These are phyloP conservation scores for Orychophragmus violaceus DNA, from an alignment of 345 rosid genomes.

Conservation along the genomic window DNA sequence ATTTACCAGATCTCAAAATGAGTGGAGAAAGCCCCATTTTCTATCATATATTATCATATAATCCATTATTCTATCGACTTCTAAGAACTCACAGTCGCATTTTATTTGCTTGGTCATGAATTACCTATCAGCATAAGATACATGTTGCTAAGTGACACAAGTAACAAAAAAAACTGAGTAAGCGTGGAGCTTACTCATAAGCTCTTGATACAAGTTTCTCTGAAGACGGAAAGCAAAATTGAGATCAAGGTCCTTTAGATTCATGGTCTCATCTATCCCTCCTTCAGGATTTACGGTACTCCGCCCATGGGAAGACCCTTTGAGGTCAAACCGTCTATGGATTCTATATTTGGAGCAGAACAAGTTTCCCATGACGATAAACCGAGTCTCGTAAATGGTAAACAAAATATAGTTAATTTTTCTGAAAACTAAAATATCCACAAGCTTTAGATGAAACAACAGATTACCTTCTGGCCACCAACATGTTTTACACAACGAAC, in stretches of 20 bases:
- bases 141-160: neutral
- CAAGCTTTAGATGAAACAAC: neutral
- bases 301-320: conserved; percentile 97
- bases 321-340: conserved; percentile 87
- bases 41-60: conserved; percentile 68
- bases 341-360: conserved; percentile 92
- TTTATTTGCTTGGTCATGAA: conserved; percentile 64
- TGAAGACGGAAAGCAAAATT: conserved; percentile 84
- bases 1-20: conserved; percentile 76
- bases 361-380: conserved; percentile 92
- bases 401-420: neutral
- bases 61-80: conserved; percentile 88
- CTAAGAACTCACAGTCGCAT: conserved; percentile 84
- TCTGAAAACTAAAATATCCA: neutral
- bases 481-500: conserved; percentile 89
- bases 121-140: neutral
- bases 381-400: conserved; percentile 56
- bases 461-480: conserved; percentile 80
- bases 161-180: neutral
- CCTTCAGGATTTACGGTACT: too few relatives aligned
- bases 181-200: conserved; percentile 49
- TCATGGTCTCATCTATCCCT: too few relatives aligned
- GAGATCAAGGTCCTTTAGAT: too few relatives aligned
- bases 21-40: conserved; percentile 83
- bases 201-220: conserved; percentile 72